phyloP scores from a whole-genome alignment of 1,139 yeast genomes.

The Hyphopichia pseudoburtonii region DNA sequence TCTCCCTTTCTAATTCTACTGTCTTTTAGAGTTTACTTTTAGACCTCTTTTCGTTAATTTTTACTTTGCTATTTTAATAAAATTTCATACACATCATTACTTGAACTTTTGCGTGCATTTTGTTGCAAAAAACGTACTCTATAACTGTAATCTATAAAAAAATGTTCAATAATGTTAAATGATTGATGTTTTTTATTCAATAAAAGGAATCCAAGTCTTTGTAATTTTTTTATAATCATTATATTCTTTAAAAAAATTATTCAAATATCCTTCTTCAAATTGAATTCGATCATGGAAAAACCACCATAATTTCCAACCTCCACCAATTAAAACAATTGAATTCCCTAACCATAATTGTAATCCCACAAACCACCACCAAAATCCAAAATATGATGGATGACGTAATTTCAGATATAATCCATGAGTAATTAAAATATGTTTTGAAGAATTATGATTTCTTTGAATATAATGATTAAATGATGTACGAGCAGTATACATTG shows the following conservation, averaged over 20 bases:
- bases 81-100: no score
- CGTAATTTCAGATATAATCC: constrained; percentile 71
- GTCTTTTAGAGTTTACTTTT: no score
- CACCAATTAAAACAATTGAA: constrained; percentile 24
- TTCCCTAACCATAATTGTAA: constrained; percentile 71
- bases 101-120: no score
- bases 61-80: no score
- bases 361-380: constrained; percentile 92
- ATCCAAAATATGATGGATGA: constrained; percentile 92
- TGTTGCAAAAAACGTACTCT: no score
- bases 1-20: no score
- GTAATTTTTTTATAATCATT: constrained; percentile 48
- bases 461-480: constrained; percentile 88
- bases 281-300: constrained; percentile 69
- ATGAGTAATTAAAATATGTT: constrained; percentile 65
- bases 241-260: constrained; percentile 72
- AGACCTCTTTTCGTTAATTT: no score
- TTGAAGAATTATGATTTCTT: constrained; percentile 37
- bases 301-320: constrained; percentile 47
- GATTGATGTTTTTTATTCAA: constrained; percentile 20
- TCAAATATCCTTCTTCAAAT: constrained; percentile 66
- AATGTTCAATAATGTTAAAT: no score
- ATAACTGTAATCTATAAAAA: no score
- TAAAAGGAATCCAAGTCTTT: constrained; percentile 65
- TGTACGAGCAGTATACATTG: constrained; percentile 85